A percentile compares a stretch with the other conserved stretches of the same genome.
phyloP scores from a whole-genome alignment of 495 filamentous ascomycete genomes.

The Haplographium delicatum region DNA sequence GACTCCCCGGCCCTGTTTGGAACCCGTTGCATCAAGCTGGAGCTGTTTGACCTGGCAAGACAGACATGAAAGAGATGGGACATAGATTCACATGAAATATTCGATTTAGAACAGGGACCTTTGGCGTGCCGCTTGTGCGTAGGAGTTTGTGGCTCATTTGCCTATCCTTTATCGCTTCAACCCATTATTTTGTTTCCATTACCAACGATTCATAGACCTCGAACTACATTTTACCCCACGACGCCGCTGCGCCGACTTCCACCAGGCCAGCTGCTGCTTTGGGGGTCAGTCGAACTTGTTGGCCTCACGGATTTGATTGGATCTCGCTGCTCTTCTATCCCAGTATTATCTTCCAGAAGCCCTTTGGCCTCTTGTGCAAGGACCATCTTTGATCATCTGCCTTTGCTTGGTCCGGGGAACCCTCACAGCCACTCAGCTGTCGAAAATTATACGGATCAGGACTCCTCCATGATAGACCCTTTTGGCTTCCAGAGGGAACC shows the following conservation, averaged over 20 bases:
- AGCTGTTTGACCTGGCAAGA: too few species aligned
- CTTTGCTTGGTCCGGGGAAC: not conserved
- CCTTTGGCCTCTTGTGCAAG: too few species aligned
- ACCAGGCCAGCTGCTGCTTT: not conserved
- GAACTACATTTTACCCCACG: slow-evolving; percentile 12
- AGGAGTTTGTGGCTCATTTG: too few species aligned
- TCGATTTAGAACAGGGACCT: too few species aligned
- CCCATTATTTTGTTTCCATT: not conserved
- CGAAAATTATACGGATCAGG: slow-evolving; percentile 9
- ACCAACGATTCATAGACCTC: not conserved
- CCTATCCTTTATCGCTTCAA: not conserved
- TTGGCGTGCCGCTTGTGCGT: too few species aligned
- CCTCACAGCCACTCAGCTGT: not conserved
- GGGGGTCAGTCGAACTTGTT: not conserved
- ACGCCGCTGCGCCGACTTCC: slow-evolving; percentile 9
- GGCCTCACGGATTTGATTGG: slow-evolving; percentile 11
- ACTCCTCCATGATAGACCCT: too few species aligned
- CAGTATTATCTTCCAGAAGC: slow-evolving; percentile 1
- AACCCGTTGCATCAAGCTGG: slow-evolving; percentile 5
- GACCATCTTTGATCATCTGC: slow-evolving; percentile 12
- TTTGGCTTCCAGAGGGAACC: too few species aligned
- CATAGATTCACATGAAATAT: slow-evolving; percentile 3
- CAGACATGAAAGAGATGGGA: not conserved
- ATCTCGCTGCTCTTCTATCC: not conserved
- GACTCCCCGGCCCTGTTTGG: slow-evolving; percentile 6